Conservation (phyloP, 1,139 yeast genomes). For the Arxiozyma heterogenica region DNA sequence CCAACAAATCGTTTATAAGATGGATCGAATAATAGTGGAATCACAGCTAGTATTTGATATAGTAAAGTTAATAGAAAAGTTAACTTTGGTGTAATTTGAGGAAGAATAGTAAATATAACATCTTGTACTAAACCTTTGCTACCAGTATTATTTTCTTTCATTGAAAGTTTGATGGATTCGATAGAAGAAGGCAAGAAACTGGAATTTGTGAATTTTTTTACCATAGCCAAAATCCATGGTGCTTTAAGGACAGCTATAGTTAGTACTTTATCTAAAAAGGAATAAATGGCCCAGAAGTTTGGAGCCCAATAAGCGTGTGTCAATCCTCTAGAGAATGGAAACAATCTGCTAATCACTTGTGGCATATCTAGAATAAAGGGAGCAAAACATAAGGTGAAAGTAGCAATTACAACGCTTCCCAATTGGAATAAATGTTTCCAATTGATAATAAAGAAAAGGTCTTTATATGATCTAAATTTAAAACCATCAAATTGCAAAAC, state of each 20-base stretch:
- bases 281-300: conserved; percentile 89
- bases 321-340: conserved; percentile 90
- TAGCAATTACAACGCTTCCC: conserved; percentile 54
- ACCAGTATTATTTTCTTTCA: conserved; percentile 39
- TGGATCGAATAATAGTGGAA: conserved; percentile 70
- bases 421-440: conserved; percentile 55
- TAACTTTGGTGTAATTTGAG: conserved; percentile 65
- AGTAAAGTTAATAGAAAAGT: conserved; percentile 74
- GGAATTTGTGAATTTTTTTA: conserved; percentile 26
- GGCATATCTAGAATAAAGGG: conserved; percentile 70
- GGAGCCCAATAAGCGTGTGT: conserved; percentile 99
- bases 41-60: conserved; percentile 64
- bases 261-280: conserved; percentile 69
- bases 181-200: conserved; percentile 26
- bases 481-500: conserved; percentile 33
- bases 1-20: conserved; percentile 73
- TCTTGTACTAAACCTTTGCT: conserved; percentile 90
- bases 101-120: conserved; percentile 69
- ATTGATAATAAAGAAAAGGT: conserved; percentile 37
- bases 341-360: conserved; percentile 57
- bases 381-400: conserved; percentile 63
- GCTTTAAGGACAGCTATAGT: conserved; percentile 42
- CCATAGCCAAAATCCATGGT: conserved; percentile 37
- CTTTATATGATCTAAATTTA: conserved; percentile 28
- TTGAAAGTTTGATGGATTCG: conserved; percentile 23